These are phyloP conservation scores for Aspergillus sclerotialis DNA, from an alignment of 2,329 filamentous ascomycete genomes.

Conservation along the genomic window DNA sequence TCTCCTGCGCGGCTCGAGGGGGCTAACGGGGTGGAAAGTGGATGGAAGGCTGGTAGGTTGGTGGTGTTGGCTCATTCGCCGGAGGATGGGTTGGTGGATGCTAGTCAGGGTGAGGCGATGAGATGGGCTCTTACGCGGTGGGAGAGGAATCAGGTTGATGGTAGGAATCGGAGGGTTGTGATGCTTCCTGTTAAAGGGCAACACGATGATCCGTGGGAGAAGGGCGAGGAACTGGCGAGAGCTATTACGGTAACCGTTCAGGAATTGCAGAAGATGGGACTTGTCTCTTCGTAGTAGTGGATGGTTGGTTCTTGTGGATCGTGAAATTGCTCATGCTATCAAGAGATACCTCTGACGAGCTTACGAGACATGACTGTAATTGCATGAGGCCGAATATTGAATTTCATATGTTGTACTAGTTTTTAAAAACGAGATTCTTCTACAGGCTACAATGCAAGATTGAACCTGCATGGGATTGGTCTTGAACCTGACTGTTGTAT, in stretches of 20 bases:
- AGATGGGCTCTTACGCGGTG: constrained; percentile 45
- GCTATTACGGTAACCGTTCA: constrained; percentile 27
- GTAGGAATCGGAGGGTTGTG: constrained; percentile 34
- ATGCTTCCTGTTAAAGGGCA: constrained; percentile 29
- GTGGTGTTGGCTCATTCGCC: constrained; percentile 35
- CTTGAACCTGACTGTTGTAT: too few relatives aligned
- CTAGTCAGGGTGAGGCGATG: constrained; percentile 35
- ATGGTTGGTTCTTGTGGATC: too few relatives aligned
- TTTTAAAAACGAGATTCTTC: too few relatives aligned
- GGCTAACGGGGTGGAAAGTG: constrained; percentile 21
- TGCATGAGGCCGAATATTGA: too few relatives aligned
- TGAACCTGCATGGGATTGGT: too few relatives aligned
- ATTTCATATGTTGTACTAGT: too few relatives aligned
- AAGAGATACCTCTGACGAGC: too few relatives aligned
- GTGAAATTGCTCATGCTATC: too few relatives aligned
- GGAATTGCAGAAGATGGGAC: constrained; percentile 19
- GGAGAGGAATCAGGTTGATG: constrained; percentile 22
- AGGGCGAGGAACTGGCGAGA: constrained; percentile 33
- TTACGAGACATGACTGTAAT: too few relatives aligned
- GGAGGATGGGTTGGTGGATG: constrained; percentile 37
- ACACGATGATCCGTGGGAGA: constrained; percentile 38
- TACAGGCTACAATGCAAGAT: too few relatives aligned
- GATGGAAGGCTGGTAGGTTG: constrained; percentile 28
- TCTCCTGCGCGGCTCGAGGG: constrained; percentile 31
- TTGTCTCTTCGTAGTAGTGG: constrained; percentile 10